Percentiles rank a stretch among this genome's conserved stretches.
phyloP scores from a whole-genome alignment of 2,329 filamentous ascomycete genomes.

The Diaporthe amygdali region DNA sequence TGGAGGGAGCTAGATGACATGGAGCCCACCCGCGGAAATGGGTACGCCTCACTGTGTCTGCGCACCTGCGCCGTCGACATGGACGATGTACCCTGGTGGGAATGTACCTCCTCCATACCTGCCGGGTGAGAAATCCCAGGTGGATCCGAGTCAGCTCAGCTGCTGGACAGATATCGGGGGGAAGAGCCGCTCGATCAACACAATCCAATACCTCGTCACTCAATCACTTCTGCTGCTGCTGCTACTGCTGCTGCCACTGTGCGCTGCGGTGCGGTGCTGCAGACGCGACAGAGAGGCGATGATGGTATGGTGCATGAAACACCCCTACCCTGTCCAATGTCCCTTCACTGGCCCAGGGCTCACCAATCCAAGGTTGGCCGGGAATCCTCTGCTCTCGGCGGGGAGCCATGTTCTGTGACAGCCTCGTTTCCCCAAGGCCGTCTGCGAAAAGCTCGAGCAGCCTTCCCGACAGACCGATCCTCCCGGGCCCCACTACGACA shows the following conservation, averaged over 20 bases:
- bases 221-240: not conserved
- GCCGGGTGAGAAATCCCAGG: not conserved
- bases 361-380: not conserved
- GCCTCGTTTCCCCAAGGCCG: not conserved
- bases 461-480: not conserved
- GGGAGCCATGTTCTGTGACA: conserved; percentile 1
- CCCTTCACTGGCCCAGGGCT: not conserved
- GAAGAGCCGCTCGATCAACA: not conserved
- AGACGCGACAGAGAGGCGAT: not conserved
- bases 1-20: not conserved
- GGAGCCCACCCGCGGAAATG: not conserved
- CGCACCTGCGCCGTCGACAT: not conserved
- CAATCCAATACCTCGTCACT: not conserved
- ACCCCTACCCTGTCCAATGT: not conserved
- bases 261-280: not conserved
- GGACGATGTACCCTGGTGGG: not conserved
- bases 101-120: not conserved
- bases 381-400: conserved; percentile 1
- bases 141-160: conserved; percentile 1
- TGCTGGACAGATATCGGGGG: not conserved
- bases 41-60: not conserved
- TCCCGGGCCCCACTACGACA: conserved; percentile 3
- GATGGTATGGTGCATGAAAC: conserved; percentile 1
- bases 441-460: not conserved
- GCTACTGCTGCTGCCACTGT: not conserved